Percentiles rank a stretch among this genome's conserved stretches.
Conservation (phyloP, 805 yeast species). For the Ogataea allantospora region DNA sequence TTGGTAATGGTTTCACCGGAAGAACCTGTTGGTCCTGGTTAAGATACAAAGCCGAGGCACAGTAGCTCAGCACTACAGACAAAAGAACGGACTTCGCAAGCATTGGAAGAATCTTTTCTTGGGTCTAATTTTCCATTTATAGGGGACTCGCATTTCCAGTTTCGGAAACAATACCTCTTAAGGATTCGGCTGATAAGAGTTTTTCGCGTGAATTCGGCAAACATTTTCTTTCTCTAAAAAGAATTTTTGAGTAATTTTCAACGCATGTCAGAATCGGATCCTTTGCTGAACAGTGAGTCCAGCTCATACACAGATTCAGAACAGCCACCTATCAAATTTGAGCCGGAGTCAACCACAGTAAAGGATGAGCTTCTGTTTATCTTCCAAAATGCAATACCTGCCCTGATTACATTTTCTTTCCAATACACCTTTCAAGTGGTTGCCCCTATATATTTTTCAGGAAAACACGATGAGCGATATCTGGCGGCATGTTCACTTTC, state of each 20-base stretch:
- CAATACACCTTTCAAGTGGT: constrained; percentile 71
- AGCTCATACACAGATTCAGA: not conserved
- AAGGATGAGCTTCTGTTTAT: not conserved
- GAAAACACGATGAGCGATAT: constrained; percentile 62
- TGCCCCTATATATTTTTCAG: constrained; percentile 70
- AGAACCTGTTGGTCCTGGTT: constrained; percentile 1
- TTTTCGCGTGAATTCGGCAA: not conserved
- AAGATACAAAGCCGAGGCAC: not conserved
- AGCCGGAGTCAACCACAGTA: not conserved
- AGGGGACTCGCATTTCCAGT: not conserved
- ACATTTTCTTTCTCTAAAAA: too few relatives aligned
- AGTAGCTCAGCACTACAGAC: not conserved
- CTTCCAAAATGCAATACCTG: constrained; percentile 38
- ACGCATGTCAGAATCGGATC: not conserved
- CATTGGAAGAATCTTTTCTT: not conserved
- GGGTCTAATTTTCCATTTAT: not conserved
- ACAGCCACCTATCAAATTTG: not conserved
- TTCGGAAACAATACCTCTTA: not conserved
- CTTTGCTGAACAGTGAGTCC: not conserved
- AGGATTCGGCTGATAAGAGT: not conserved
- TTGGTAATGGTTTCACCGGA: not conserved
- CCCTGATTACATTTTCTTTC: constrained; percentile 62
- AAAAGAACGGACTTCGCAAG: not conserved
- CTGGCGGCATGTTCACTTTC: constrained; percentile 71
- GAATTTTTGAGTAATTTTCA: not conserved